Evolutionary conservation across 2,329 filamentous ascomycete genomes (phyloP), one percentile per base, ranked within the genome.

Genomic region (Cadophora gregata): DNA sequence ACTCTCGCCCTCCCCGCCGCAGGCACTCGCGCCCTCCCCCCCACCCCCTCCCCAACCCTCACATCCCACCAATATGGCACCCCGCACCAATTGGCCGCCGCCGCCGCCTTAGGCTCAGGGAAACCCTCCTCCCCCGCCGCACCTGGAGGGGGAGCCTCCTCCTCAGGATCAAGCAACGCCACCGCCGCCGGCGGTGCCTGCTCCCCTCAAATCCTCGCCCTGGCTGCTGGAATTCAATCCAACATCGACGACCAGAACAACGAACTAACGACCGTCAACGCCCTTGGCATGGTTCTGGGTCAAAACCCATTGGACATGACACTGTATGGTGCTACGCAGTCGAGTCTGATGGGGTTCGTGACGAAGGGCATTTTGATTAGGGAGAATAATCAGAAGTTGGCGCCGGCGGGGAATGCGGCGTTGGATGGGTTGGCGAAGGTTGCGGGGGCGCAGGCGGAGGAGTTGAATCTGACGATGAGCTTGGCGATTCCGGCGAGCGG

Each of bases 221-320:
- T 73, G 12, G 72, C 72, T 25, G 42, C 62, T 1, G 72, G 72
- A 6, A 73, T 73, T 33, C 51, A 47, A 36, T 56, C 63, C 55
- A 73, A 72, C 33, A 73, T 73, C 61, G 70, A 60, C 19, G 72
- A 72, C 33, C 70, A 72, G 60, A 62, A 61, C 33, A 71, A 73
- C 50, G 72, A 72, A 27, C 31, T 67, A 25, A 51, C 61, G 1
- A 70, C 70, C 33, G 70, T 70, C 6, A 67, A 53, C 12, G 62
- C 68, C 6, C 58, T 73, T 7, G 69, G 68, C 2, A 59, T 64
- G 9, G 62, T 72, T 1, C 56, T 73, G 5, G 55, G 59, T 4
- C 66, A 71, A 33, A 63, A 64, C 10, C 72, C 70, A 1, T 19
- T 72, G 9, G 64, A 72, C 47, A 14, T 36, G 9, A 65, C 68